phyloP scores from a whole-genome alignment of 78 protist species.

The Tieghemostelium lacteum region DNA sequence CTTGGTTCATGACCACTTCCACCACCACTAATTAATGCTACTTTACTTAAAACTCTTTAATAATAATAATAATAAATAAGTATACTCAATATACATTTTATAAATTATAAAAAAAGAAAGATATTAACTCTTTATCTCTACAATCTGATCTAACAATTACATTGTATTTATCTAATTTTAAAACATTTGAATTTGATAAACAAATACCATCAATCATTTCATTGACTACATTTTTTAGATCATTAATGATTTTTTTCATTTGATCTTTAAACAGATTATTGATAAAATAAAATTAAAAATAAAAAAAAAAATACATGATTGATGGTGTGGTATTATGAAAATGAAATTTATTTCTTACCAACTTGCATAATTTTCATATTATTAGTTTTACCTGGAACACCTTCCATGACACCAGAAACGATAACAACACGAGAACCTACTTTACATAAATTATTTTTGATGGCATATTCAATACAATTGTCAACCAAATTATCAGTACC shows the following conservation, averaged over 20 bases:
- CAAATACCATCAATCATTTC: constrained; percentile 52
- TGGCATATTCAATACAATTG: constrained; percentile 53
- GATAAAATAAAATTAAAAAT: too few relatives aligned
- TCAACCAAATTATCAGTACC: constrained; percentile 75
- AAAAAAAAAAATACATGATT: too few relatives aligned
- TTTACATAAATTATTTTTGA: constrained; percentile 57
- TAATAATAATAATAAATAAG: neutral
- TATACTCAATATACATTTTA: neutral
- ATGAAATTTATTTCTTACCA: constrained; percentile 22
- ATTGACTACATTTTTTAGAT: constrained; percentile 32
- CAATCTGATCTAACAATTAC: constrained; percentile 43
- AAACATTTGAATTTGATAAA: constrained; percentile 7
- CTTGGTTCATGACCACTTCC: constrained; percentile 90
- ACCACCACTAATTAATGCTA: constrained; percentile 83
- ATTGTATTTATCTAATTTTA: neutral
- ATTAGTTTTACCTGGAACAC: constrained; percentile 81
- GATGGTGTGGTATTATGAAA: too few relatives aligned
- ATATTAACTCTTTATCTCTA: neutral
- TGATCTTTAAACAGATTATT: too few relatives aligned
- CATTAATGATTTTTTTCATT: constrained; percentile 81
- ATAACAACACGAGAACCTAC: constrained; percentile 70
- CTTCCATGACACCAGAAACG: constrained; percentile 76
- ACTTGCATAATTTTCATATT: constrained; percentile 38
- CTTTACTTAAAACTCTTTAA: constrained; percentile 2
- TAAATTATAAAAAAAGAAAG: neutral